These are phyloP conservation scores for Deinandra increscens DNA, from an alignment of 129 eudicot genomes.

Conservation along the genomic window DNA sequence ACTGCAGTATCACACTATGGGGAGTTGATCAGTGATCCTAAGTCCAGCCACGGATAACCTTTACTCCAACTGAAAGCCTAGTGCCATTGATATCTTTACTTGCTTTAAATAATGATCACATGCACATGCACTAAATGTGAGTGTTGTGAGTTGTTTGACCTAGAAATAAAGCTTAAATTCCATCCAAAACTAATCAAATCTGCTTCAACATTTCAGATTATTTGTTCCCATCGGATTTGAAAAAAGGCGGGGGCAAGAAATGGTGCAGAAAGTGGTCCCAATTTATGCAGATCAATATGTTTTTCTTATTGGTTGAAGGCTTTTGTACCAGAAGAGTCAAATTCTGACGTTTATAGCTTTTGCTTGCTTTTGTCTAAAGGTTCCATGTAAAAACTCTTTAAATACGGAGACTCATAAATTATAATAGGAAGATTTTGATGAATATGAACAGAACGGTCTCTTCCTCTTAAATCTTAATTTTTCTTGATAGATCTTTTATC, in stretches of 20 bases:
- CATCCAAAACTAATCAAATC: background rate
- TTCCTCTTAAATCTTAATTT: background rate
- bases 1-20: background rate
- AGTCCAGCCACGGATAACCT: background rate
- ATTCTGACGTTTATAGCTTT: background rate
- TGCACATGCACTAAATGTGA: background rate
- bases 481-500: background rate
- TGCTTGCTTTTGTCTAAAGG: background rate
- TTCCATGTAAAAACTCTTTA: background rate
- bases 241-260: background rate
- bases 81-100: constrained; percentile 4
- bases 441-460: background rate
- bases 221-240: background rate
- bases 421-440: background rate
- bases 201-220: background rate
- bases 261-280: background rate
- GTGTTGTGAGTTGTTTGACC: background rate
- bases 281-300: background rate
- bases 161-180: background rate
- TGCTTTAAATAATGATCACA: background rate
- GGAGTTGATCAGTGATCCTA: background rate
- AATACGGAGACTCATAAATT: background rate
- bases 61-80: background rate
- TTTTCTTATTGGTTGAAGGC: background rate
- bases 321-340: background rate